phyloP scores from a whole-genome alignment of 2,329 filamentous ascomycete genomes.

The Harringtonia lauricola region DNA sequence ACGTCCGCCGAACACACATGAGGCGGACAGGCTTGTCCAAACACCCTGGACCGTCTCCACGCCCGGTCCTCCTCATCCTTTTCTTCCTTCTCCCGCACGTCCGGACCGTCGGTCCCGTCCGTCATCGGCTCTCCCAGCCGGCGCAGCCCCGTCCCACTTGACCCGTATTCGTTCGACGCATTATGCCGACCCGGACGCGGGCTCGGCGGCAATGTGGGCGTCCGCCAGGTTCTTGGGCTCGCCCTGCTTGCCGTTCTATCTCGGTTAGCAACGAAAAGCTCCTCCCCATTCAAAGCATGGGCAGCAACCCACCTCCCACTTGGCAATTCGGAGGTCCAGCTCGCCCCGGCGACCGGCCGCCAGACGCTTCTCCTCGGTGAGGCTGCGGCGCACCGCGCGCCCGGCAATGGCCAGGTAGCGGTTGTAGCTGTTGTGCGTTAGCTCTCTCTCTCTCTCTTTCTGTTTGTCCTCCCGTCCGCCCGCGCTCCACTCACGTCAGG shows the following conservation, averaged over 20 bases:
- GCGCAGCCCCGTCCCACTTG: no score
- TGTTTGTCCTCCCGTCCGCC: neutral
- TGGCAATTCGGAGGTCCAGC: constrained; percentile 80
- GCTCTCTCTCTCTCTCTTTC: neutral
- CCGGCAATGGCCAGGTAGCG: constrained; percentile 94
- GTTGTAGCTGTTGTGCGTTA: constrained; percentile 69
- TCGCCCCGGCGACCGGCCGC: constrained; percentile 80
- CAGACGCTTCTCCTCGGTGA: constrained; percentile 91
- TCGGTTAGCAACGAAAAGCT: constrained; percentile 2
- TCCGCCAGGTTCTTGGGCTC: constrained; percentile 63
- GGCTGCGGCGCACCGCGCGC: constrained; percentile 87
- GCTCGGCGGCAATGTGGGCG: constrained; percentile 33
- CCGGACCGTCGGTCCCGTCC: no score
- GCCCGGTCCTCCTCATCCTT: no score
- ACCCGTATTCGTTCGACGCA: no score
- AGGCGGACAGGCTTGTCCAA: no score
- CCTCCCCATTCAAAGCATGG: no score
- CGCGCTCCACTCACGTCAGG: constrained; percentile 61
- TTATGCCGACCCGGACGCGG: constrained; percentile 16
- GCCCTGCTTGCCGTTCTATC: constrained; percentile 91
- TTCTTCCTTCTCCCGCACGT: no score
- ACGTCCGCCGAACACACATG: no score
- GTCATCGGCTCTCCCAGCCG: no score
- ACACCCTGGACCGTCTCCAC: no score
- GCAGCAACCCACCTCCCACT: constrained; percentile 74